Base-by-base conservation (phyloP, 2,329 filamentous ascomycete genomes). In the Metarhizium sp. region DNA sequence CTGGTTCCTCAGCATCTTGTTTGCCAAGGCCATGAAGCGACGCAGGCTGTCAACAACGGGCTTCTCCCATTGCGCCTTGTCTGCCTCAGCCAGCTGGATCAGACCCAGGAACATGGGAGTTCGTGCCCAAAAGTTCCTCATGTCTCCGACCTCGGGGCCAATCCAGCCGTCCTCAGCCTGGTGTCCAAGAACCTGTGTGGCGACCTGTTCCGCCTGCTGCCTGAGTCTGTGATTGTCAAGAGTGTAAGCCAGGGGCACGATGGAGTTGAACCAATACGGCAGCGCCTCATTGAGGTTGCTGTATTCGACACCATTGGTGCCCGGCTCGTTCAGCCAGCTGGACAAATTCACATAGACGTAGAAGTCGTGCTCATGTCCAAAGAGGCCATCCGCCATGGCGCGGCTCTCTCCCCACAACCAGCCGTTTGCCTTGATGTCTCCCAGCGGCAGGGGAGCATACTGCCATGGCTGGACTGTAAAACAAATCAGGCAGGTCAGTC, bases 241-340 rank as follows among this genome's bases (percentile, higher is more conserved):
- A 0, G 67, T 65, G 59, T 78, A 84, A 0, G 81, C 79, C 52
- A 84, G 66, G 1, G 80, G 79, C 0, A 84, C 79, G 1, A 83
- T 67, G 2, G 75, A 77, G 60, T 84, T 84, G 65, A 82, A 78
- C 78, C 80, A 84, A 64, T 84, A 84, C 0, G 81, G 78, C 20
- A 78, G 70, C 0, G 73, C 78, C 67, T 84, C 81, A 59, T 81
- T 76, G 7, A 84, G 64, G n/a, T 67, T 68, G 55, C 75, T 79
- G 64, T 84, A 84, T 59, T 83, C 79, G 18, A 69, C 61, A 3
- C 76, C 75, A 1, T 78, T 78, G 0, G 30, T 55, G 2, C 58
- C 61, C 1, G 58, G 57, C 34, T 47, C 48, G 46, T 59, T 58
- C 0, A 71, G 61, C 79, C 79, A 84, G 13, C 71, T 69, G 4